Conservation (phyloP, 495 filamentous ascomycete genomes). For the Tuber indicum region DNA sequence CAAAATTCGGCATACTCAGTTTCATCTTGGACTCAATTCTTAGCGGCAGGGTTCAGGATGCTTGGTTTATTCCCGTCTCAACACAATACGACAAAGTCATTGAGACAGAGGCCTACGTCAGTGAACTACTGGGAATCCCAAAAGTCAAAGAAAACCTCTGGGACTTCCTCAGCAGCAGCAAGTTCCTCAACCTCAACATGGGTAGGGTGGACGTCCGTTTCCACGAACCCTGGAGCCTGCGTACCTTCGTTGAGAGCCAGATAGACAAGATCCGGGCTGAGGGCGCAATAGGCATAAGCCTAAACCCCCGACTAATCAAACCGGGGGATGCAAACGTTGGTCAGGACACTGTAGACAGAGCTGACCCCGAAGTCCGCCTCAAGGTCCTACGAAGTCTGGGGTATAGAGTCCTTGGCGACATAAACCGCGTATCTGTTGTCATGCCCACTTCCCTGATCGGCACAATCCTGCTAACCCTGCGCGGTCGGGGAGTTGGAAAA, state of each 20-base stretch:
- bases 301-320: slow-evolving; percentile 13
- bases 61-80: slow-evolving; percentile 86
- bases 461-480: slow-evolving; percentile 82
- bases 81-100: slow-evolving; percentile 99
- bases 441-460: slow-evolving; percentile 97
- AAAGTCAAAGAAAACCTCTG: slow-evolving; percentile 90
- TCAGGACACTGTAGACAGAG: slow-evolving; percentile 42
- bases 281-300: slow-evolving; percentile 11
- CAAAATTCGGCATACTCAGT: slow-evolving; percentile 92
- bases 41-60: slow-evolving; percentile 80
- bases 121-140: slow-evolving; percentile 83
- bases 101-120: slow-evolving; percentile 93
- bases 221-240: slow-evolving; percentile 87
- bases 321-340: slow-evolving; percentile 12
- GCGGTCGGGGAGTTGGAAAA: slow-evolving; percentile 86
- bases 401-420: slow-evolving; percentile 84
- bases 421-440: slow-evolving; percentile 91
- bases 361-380: slow-evolving; percentile 45
- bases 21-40: slow-evolving; percentile 87
- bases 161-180: slow-evolving; percentile 81
- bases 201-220: slow-evolving; percentile 93
- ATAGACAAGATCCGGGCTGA: slow-evolving; percentile 46
- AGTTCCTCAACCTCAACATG: slow-evolving; percentile 76
- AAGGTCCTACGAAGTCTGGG: slow-evolving; percentile 74
- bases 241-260: slow-evolving; percentile 71